Percentiles rank a stretch among this genome's conserved stretches.
Evolutionary conservation across 2,329 filamentous ascomycete species (phyloP).

Genomic region (Mycosphaerella arachidis): DNA sequence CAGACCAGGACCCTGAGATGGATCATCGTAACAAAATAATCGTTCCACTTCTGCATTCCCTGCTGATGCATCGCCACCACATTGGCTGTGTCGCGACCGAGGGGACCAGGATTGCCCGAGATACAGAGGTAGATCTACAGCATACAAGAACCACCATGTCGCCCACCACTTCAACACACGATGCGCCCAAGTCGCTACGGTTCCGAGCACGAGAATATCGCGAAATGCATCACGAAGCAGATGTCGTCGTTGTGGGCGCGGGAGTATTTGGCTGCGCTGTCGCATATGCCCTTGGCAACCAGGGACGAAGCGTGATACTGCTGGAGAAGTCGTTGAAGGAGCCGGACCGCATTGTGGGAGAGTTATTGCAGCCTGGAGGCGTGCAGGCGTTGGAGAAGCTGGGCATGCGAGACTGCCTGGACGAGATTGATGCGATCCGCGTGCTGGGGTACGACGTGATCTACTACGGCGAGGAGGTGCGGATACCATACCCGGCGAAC

Average conservation of each 20-base stretch:
- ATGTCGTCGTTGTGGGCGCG: constrained; percentile 88
- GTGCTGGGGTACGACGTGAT: constrained; percentile 85
- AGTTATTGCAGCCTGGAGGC: constrained; percentile 89
- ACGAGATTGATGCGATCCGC: constrained; percentile 79
- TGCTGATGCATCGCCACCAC: background rate
- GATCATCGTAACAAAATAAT: background rate
- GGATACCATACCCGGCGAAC: constrained; percentile 73
- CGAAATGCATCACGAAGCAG: constrained; percentile 58
- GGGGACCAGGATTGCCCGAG: background rate
- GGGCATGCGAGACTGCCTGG: constrained; percentile 75
- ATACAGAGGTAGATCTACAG: background rate
- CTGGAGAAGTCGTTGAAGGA: constrained; percentile 86
- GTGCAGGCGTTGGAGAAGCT: constrained; percentile 74
- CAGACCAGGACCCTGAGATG: background rate
- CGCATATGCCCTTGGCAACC: constrained; percentile 77
- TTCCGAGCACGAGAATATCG: constrained; percentile 39
- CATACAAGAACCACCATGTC: background rate
- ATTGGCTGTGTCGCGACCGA: background rate
- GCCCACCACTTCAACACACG: background rate
- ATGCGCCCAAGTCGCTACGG: constrained; percentile 13
- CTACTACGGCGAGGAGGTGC: constrained; percentile 68
- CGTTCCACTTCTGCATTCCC: background rate
- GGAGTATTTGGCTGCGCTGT: constrained; percentile 85
- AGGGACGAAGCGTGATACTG: constrained; percentile 84
- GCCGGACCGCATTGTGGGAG: constrained; percentile 92